Evolutionary conservation across 306 rosid genomes (phyloP).

Genomic region (Rosa multiflora): DNA sequence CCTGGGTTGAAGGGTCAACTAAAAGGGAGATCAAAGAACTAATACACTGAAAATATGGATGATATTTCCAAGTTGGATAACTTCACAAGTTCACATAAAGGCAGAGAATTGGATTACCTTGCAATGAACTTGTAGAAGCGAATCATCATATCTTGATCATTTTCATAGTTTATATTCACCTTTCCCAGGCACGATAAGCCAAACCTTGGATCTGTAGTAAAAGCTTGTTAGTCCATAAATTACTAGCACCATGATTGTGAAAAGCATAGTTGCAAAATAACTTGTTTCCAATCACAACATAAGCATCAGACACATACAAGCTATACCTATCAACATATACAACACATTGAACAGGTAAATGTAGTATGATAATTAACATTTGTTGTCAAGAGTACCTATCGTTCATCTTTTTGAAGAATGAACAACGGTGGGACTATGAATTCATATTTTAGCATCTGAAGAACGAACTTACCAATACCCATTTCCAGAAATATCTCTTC

Average conservation of each 20-base stretch:
- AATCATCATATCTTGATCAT: slow-evolving; percentile 73
- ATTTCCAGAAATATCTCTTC: slow-evolving; percentile 83
- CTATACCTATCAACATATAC: background rate
- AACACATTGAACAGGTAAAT: background rate
- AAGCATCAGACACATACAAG: background rate
- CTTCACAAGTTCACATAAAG: background rate
- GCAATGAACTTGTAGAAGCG: slow-evolving; percentile 62
- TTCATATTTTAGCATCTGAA: background rate
- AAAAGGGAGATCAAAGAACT: background rate
- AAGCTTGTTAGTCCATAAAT: background rate
- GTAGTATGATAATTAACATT: background rate
- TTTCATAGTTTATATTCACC: slow-evolving; percentile 57
- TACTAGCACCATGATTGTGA: background rate
- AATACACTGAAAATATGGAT: background rate
- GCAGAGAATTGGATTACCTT: slow-evolving; percentile 40
- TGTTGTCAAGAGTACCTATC: background rate
- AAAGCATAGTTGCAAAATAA: background rate
- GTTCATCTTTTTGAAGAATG: background rate
- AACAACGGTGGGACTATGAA: background rate
- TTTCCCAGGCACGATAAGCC: slow-evolving; percentile 76
- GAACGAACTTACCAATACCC: slow-evolving; percentile 66
- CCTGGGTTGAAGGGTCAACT: background rate
- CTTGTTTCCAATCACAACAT: background rate
- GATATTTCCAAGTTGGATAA: background rate
- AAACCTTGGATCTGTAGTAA: slow-evolving; percentile 63